Base-by-base conservation (phyloP, 352 stramenopile genomes). In the Phytophthora sojae region DNA sequence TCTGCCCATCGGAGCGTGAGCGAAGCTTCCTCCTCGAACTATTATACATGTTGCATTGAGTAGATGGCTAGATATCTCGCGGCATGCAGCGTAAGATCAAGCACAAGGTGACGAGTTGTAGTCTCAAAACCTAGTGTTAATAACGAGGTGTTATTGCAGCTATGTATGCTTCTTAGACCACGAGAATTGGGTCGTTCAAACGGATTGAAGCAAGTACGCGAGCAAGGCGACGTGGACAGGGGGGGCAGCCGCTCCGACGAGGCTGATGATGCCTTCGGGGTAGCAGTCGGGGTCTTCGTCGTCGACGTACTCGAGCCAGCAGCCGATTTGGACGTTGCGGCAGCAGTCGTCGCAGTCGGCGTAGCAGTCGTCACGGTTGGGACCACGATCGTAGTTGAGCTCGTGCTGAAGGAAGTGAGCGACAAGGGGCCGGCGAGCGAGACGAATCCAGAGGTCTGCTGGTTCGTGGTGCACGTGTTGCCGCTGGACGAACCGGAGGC, bases 301-400 rank as follows among this genome's bases (percentile, higher is more conserved):
- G 37, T 45, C 37, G 37, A 45, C 11, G 37, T 17, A 45, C 11
- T 57, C 32, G 32, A 30, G 37, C 17, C 25, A 7, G 45, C 37
- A 47, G 57, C 19, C 55, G 52, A 55, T 2, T n/a, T 45, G 11
- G 37, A 45, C 15, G 3, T 14, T 4, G 45, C 4, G n/a, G 45
- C 5, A 25, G 19, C 2, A 14, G 45, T 25, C 12, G 45, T 25
- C 15, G 45, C 15, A n/a, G 12, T 52, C 45, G 67, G 30, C 6
- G 61, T 35, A 9, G 55, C 57, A 55, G 61, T 70, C 50, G 57
- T 58, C 32, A 57, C 30, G 15, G 64, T 23, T 6, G 63, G 32
- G 8, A 5, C 30, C 30, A 49, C 45, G 55, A 55, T 59, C 26
- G 26, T 30, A 30, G 26, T 30, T 17, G 60, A 42, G 26, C 42